Evolutionary conservation across 768 basidiomycete genomes (phyloP).

Genomic region (Strobilomyces dryophilus): DNA sequence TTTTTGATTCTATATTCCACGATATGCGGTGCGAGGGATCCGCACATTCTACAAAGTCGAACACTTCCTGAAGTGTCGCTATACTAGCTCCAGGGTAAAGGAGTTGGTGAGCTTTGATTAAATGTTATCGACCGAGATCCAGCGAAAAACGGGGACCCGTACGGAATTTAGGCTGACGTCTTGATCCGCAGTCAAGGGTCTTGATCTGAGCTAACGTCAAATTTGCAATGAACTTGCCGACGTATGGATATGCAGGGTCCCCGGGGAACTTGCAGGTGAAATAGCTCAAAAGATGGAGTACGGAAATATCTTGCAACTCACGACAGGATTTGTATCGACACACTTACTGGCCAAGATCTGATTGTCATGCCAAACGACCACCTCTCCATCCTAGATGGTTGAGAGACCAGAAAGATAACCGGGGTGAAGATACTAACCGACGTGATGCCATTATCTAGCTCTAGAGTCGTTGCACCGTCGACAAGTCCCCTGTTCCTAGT

Average conservation of each 20-base stretch:
- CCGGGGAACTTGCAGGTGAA: constrained; percentile 38
- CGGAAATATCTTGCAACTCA: constrained; percentile 28
- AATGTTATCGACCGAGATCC: background rate
- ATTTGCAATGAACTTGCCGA: constrained; percentile 73
- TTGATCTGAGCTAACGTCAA: constrained; percentile 75
- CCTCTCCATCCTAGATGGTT: constrained; percentile 57
- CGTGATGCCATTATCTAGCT: constrained; percentile 76
- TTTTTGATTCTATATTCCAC: constrained; percentile 81
- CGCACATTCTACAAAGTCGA: constrained; percentile 70
- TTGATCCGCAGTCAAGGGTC: constrained; percentile 77
- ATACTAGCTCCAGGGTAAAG: constrained; percentile 67
- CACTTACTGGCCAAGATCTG: constrained; percentile 62
- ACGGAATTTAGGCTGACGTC: constrained; percentile 57
- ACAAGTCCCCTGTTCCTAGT: constrained; percentile 56
- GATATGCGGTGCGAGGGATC: constrained; percentile 57
- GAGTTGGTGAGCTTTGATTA: constrained; percentile 50
- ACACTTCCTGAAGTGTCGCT: constrained; percentile 69
- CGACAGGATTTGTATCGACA: constrained; percentile 60
- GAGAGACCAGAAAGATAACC: constrained; percentile 1
- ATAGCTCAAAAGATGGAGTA: background rate
- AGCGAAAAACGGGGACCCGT: constrained; percentile 20
- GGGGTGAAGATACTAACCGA: constrained; percentile 37
- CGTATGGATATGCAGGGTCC: constrained; percentile 68
- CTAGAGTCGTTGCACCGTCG: constrained; percentile 71
- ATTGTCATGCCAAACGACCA: constrained; percentile 82